Percentiles rank a stretch among this genome's conserved stretches.
Evolutionary conservation across 768 basidiomycete species (phyloP).

Genomic region (Antrodiella citrinella): DNA sequence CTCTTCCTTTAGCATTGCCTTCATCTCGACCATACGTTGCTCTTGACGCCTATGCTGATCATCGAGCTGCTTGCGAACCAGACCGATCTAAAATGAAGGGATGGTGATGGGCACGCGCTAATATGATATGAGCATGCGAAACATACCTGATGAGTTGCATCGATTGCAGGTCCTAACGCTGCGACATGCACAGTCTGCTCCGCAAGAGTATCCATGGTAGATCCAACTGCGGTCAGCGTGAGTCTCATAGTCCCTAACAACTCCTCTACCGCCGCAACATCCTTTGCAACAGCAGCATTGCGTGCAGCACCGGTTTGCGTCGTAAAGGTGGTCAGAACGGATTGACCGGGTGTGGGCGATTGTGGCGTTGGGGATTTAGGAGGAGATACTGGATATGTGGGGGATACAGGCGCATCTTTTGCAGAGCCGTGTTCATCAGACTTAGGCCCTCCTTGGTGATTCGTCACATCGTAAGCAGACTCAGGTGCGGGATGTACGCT

Average conservation of each 20-base stretch:
- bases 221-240: slow-evolving; percentile 31
- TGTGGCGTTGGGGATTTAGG: background rate
- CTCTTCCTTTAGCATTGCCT: slow-evolving; percentile 5
- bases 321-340: background rate
- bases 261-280: slow-evolving; percentile 26
- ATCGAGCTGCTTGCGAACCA: slow-evolving; percentile 29
- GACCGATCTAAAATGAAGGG: slow-evolving; percentile 30
- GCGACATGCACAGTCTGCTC: slow-evolving; percentile 38
- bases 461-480: background rate
- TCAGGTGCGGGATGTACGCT: background rate
- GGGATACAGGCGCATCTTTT: background rate
- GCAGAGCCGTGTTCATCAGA: background rate
- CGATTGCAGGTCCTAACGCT: slow-evolving; percentile 35
- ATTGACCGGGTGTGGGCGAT: background rate
- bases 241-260: slow-evolving; percentile 38
- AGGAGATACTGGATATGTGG: background rate
- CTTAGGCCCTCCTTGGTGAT: background rate
- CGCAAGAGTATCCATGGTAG: slow-evolving; percentile 37
- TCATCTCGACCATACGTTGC: slow-evolving; percentile 28
- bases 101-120: no score
- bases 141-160: slow-evolving; percentile 36
- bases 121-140: background rate
- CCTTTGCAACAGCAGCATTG: background rate
- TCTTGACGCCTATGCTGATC: slow-evolving; percentile 33
- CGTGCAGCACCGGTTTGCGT: background rate